Conservation (phyloP, 2,329 filamentous ascomycete species). For the Microcyclosporella mali region DNA sequence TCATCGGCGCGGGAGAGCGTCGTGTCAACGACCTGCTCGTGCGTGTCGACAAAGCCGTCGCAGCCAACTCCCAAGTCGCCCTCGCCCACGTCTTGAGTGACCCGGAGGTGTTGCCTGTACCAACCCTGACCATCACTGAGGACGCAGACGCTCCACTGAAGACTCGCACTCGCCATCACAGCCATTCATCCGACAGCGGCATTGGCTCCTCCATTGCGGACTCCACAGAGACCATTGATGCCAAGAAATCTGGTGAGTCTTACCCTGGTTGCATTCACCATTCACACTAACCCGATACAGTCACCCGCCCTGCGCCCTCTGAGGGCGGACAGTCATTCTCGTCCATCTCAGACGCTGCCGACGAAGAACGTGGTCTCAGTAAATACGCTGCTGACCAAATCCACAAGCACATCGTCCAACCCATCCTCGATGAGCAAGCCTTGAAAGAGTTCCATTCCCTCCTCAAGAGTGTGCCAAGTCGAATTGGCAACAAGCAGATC, state of each 20-base stretch:
- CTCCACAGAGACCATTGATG: slow-evolving; percentile 20
- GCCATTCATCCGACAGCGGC: slow-evolving; percentile 79
- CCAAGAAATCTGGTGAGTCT: slow-evolving; percentile 22
- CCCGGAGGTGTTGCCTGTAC: slow-evolving; percentile 45
- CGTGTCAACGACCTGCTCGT: slow-evolving; percentile 40
- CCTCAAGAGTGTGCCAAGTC: slow-evolving; percentile 68
- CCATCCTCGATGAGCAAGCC: slow-evolving; percentile 65
- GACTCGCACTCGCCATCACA: slow-evolving; percentile 47
- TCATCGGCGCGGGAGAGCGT: slow-evolving; percentile 41
- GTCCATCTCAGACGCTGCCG: slow-evolving; percentile 31
- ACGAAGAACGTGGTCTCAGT: slow-evolving; percentile 53
- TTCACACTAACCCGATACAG: slow-evolving; percentile 10
- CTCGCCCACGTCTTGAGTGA: slow-evolving; percentile 40
- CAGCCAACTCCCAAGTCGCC: slow-evolving; percentile 30
- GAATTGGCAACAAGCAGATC: slow-evolving; percentile 78
- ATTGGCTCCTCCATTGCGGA: slow-evolving; percentile 69
- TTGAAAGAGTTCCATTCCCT: slow-evolving; percentile 77
- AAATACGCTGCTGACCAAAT: slow-evolving; percentile 69
- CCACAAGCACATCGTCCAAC: slow-evolving; percentile 69
- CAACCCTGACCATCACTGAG: slow-evolving; percentile 37
- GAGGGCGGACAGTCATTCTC: slow-evolving; percentile 43
- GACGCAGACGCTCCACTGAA: slow-evolving; percentile 25
- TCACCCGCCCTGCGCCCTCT: slow-evolving; percentile 13
- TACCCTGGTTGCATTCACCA: slow-evolving; percentile 3
- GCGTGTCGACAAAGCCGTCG: slow-evolving; percentile 41